A percentile compares a stretch with the other conserved stretches of the same genome.
Evolutionary conservation across 2,329 filamentous ascomycete genomes (phyloP).

Genomic region (Exserohilum rostratum): DNA sequence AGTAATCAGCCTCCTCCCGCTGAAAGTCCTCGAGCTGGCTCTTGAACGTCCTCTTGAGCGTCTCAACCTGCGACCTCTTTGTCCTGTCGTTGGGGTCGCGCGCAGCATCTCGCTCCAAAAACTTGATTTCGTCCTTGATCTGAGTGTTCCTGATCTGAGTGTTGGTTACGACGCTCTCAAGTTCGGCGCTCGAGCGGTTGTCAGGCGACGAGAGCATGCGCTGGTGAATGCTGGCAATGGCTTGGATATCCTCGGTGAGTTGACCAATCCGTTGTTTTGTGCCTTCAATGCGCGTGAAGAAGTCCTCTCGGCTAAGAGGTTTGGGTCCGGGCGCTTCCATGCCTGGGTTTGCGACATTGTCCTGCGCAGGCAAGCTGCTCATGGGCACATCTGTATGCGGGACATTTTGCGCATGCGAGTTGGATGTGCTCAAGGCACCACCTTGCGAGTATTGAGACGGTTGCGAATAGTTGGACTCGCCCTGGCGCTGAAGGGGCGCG

Average conservation of each 20-base stretch:
- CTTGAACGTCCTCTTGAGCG: slow-evolving; percentile 74
- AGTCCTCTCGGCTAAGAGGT: slow-evolving; percentile 68
- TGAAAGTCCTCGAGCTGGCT: slow-evolving; percentile 73
- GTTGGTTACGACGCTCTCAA: slow-evolving; percentile 73
- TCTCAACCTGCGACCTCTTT: slow-evolving; percentile 73
- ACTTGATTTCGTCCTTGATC: slow-evolving; percentile 80
- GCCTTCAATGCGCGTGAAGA: slow-evolving; percentile 69
- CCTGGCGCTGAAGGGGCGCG: slow-evolving; percentile 41
- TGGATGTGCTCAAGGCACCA: slow-evolving; percentile 22
- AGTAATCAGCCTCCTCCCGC: slow-evolving; percentile 73
- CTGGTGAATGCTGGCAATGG: slow-evolving; percentile 74
- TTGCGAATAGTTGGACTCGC: slow-evolving; percentile 48
- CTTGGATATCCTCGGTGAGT: slow-evolving; percentile 69
- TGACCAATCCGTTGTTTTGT: slow-evolving; percentile 71
- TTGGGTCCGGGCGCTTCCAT: slow-evolving; percentile 61
- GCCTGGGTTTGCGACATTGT: slow-evolving; percentile 31
- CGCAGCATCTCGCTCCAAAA: slow-evolving; percentile 71
- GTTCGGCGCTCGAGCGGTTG: slow-evolving; percentile 56
- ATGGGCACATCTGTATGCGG: slow-evolving; percentile 25
- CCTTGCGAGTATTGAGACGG: slow-evolving; percentile 45
- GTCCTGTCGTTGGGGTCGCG: slow-evolving; percentile 67
- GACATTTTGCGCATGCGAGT: slow-evolving; percentile 30
- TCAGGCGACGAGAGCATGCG: slow-evolving; percentile 72
- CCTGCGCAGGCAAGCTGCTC: slow-evolving; percentile 11
- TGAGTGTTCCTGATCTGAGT: slow-evolving; percentile 60